phyloP scores from a whole-genome alignment of 2,329 filamentous ascomycete species.

The Shiraia bambusicola region DNA sequence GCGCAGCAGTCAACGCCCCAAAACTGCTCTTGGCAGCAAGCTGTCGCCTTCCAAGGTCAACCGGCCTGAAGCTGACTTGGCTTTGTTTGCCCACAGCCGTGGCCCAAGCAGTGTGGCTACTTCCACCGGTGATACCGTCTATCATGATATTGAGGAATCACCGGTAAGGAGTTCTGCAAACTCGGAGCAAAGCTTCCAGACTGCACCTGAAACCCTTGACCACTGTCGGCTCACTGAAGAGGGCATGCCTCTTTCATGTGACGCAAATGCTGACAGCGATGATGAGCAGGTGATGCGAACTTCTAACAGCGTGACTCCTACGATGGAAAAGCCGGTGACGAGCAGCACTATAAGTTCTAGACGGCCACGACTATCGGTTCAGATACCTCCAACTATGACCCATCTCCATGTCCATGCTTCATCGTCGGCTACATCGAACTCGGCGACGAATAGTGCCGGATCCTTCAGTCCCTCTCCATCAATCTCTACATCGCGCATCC shows the following conservation, averaged over 20 bases:
- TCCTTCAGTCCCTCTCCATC: slow-evolving; percentile 7
- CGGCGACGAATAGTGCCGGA: slow-evolving; percentile 12
- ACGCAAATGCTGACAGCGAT: slow-evolving; percentile 19
- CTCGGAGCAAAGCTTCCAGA: slow-evolving; percentile 22
- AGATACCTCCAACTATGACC: slow-evolving; percentile 10
- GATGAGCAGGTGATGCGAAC: slow-evolving; percentile 10
- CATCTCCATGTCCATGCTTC: slow-evolving; percentile 4
- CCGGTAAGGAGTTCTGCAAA: slow-evolving; percentile 32
- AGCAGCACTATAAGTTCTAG: slow-evolving; percentile 1
- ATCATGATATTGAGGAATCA: slow-evolving; percentile 25
- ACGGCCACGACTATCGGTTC: slow-evolving; percentile 23
- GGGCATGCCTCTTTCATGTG: slow-evolving; percentile 2
- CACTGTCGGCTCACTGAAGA: slow-evolving; percentile 2
- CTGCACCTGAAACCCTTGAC: slow-evolving; percentile 14
- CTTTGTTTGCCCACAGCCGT: slow-evolving; percentile 7
- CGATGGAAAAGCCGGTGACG: neutral
- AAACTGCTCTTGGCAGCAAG: slow-evolving; percentile 14
- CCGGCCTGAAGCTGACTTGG: slow-evolving; percentile 2
- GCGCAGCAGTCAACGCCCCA: slow-evolving; percentile 12
- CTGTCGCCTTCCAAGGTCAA: slow-evolving; percentile 19
- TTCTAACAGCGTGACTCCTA: neutral
- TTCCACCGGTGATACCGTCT: slow-evolving; percentile 22
- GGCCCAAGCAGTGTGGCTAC: slow-evolving; percentile 20
- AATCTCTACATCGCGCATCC: slow-evolving; percentile 27
- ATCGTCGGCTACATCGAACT: slow-evolving; percentile 4